Conservation (phyloP, 2,329 filamentous ascomycete genomes). For the Xylariaceae sp. region DNA sequence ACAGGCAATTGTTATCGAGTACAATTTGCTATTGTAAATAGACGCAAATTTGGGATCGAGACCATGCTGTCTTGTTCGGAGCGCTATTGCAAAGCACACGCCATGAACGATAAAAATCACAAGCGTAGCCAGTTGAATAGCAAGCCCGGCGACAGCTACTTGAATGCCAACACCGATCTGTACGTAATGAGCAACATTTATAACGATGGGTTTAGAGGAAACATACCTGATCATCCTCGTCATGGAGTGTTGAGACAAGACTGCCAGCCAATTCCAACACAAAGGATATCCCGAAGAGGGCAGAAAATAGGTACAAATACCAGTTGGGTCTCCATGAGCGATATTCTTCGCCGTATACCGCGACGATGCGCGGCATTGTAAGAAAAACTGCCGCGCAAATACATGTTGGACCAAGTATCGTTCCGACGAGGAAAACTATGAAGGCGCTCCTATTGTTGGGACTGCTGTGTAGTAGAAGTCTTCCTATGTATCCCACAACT, state of each 20-base stretch:
- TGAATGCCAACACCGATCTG: constrained; percentile 32
- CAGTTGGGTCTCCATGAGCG: constrained; percentile 35
- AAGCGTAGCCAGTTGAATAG: constrained; percentile 42
- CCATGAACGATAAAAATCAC: constrained; percentile 37
- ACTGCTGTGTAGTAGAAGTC: constrained; percentile 40
- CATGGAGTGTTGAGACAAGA: constrained; percentile 37
- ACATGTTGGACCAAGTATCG: constrained; percentile 45
- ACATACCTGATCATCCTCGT: constrained; percentile 37
- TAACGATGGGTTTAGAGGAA: neutral
- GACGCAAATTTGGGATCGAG: constrained; percentile 39
- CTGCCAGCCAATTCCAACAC: constrained; percentile 41
- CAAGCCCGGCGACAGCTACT: constrained; percentile 45
- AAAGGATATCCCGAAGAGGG: constrained; percentile 21
- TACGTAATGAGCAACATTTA: constrained; percentile 8
- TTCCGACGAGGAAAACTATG: constrained; percentile 45
- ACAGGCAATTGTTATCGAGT: constrained; percentile 46
- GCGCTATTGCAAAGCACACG: constrained; percentile 40
- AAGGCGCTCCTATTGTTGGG: constrained; percentile 38
- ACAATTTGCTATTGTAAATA: constrained; percentile 42
- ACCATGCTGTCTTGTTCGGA: constrained; percentile 37
- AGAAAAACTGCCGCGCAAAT: constrained; percentile 44
- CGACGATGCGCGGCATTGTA: constrained; percentile 45
- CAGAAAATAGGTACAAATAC: constrained; percentile 29
- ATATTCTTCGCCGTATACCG: constrained; percentile 45
- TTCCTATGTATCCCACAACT: constrained; percentile 45